Base-by-base conservation (phyloP, 2,329 filamentous ascomycete genomes). In the Pseudogymnoascus sp. region DNA sequence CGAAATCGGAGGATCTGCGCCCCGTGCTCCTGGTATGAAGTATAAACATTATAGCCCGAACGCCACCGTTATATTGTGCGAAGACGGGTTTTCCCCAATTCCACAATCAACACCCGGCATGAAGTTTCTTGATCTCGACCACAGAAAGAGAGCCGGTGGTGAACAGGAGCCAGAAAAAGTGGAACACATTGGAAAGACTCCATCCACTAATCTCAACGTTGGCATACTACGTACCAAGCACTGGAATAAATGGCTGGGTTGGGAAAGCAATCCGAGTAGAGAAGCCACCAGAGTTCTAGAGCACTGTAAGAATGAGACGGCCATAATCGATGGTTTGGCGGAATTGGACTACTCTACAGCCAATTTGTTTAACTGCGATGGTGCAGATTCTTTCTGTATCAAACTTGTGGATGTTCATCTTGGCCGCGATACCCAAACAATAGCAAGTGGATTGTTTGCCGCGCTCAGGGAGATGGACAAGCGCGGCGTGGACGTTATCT, bases 31-130 rank as follows among this genome's bases (percentile, higher is more conserved):
- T 0, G 95, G 95, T 0, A 99, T 99, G 95, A 99, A 99, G 77
- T 99, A 99, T 74, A 91, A 95, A 73, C 95, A 99, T 74, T 99
- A 99, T 72, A 96, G 93, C 46, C 95, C 95, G 0, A 90, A 88
- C 74, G 96, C 95, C 1, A 86, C 82, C 53, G 93, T 99, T 1
- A 79, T 96, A 12, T 79, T 97, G 1, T 96, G 92, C 72, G 91
- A 96, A 73, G 76, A 83, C 25, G 63, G 63, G 16, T 11, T 46
- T 34, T 11, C 23, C 6, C 59, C 59, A 25, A 38, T 14, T 16
- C 23, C 60, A 31, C 34, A 60, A 25, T 44, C 59, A 38, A 44
- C 14, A 44, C 36, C 34, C 6, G 34, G 34, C 6, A 18, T 44
- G 16, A 44, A 42, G 21, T n/a, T 25, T 38, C n/a, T 18, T 12